Percentiles rank a stretch among this genome's conserved stretches.
Evolutionary conservation across 345 rosid genomes (phyloP).

Genomic region (Murraya paniculata): DNA sequence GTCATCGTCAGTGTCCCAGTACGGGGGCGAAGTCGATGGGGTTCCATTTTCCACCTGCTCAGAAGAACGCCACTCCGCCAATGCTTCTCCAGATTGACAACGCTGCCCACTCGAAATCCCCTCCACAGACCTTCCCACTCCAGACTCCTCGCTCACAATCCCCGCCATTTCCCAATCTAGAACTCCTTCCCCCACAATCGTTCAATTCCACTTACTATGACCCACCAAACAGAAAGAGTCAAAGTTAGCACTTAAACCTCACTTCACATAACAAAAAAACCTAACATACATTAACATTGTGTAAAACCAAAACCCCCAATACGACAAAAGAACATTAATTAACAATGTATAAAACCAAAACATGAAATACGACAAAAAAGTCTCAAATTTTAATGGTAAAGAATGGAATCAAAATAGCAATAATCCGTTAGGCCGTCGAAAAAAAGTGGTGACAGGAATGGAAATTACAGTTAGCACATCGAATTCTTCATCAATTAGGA

Average conservation of each 20-base stretch:
- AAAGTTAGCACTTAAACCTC: slow-evolving; percentile 17
- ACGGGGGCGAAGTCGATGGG: slow-evolving; percentile 84
- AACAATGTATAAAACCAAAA: not conserved
- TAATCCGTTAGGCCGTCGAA: not conserved
- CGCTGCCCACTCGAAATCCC: slow-evolving; percentile 55
- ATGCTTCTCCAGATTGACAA: slow-evolving; percentile 73
- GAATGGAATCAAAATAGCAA: not conserved
- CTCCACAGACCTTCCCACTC: slow-evolving; percentile 66
- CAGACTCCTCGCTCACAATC: slow-evolving; percentile 58
- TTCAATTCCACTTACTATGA: slow-evolving; percentile 30
- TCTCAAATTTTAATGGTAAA: not conserved
- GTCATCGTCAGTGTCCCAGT: slow-evolving; percentile 85
- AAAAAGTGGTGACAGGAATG: not conserved
- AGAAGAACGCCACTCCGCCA: slow-evolving; percentile 91
- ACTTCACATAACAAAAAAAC: not conserved
- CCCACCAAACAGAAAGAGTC: slow-evolving; percentile 1
- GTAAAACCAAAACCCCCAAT: not conserved
- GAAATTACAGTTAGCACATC: not conserved
- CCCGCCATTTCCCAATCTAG: slow-evolving; percentile 64
- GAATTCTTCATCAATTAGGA: not conserved
- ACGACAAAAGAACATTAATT: not conserved
- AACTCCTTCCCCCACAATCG: slow-evolving; percentile 35
- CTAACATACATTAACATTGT: not conserved
- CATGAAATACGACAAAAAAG: not conserved
- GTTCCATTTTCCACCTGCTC: slow-evolving; percentile 90